phyloP scores from a whole-genome alignment of 1,284 basidiomycete species.

The Papiliotrema fonsecae region DNA sequence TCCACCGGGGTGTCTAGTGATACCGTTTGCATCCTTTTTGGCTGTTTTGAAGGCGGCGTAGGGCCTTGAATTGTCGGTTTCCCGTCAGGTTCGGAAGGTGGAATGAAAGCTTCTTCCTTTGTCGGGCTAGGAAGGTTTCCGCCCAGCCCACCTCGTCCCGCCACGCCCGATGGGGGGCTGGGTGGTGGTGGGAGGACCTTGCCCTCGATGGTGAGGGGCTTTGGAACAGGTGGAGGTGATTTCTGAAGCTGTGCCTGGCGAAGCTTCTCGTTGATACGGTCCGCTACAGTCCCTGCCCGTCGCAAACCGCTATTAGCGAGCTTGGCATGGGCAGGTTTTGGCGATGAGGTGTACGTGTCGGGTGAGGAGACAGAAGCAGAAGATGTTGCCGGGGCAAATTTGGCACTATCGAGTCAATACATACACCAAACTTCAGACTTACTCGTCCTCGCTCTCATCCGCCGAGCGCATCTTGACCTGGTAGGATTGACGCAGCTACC shows the following conservation, averaged over 20 bases:
- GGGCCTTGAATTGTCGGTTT: conserved; percentile 26
- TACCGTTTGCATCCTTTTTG: conserved; percentile 4
- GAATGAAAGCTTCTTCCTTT: conserved; percentile 39
- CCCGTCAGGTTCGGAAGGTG: conserved; percentile 35
- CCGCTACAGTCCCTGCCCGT: conserved; percentile 43
- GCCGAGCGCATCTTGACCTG: conserved; percentile 70
- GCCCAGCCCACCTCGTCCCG: conserved; percentile 10
- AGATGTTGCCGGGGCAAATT: conserved; percentile 64
- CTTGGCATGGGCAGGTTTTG: conserved; percentile 51
- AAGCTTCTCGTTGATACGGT: conserved; percentile 47
- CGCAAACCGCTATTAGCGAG: conserved; percentile 10
- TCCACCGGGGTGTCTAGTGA: conserved; percentile 6
- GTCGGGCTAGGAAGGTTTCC: conserved; percentile 27
- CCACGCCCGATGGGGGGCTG: conserved; percentile 15
- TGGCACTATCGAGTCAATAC: conserved; percentile 54
- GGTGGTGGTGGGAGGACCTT: conserved; percentile 30
- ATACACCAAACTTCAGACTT: conserved; percentile 35
- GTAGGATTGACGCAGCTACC: conserved; percentile 68
- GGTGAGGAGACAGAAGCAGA: conserved; percentile 34
- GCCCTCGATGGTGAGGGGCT: conserved; percentile 25
- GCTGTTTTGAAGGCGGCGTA: conserved; percentile 11
- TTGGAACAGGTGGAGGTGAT: conserved; percentile 9
- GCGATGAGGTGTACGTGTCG: conserved; percentile 71
- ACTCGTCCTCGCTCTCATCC: conserved; percentile 89
- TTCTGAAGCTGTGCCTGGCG: conserved; percentile 29